A percentile compares a stretch with the other conserved stretches of the same genome.
Evolutionary conservation across 345 rosid genomes (phyloP).

Genomic region (Passiflora organensis): DNA sequence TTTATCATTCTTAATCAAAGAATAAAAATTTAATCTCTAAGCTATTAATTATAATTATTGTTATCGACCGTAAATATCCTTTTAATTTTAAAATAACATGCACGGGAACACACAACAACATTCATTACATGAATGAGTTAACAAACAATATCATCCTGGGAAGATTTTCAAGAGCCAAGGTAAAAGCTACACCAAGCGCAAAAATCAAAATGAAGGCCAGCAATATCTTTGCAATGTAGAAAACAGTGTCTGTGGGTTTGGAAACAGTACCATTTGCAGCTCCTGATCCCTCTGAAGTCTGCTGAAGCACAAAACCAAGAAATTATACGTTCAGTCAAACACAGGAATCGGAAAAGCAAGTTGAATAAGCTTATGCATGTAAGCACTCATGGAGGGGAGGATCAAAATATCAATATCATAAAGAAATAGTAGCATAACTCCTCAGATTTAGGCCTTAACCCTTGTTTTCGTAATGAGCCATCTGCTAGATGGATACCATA

Average conservation of each 20-base stretch:
- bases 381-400: not conserved
- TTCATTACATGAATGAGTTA: conserved; percentile 36
- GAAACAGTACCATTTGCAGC: conserved; percentile 10
- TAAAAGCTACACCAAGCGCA: conserved; percentile 56
- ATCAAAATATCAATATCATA: not conserved
- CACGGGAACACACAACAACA: too few species aligned
- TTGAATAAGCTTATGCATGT: not conserved
- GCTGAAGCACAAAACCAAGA: conserved; percentile 17
- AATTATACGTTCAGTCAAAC: not conserved
- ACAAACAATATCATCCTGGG: conserved; percentile 46
- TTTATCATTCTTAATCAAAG: too few species aligned
- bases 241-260: conserved; percentile 14
- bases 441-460: not conserved
- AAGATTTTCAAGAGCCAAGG: conserved; percentile 75
- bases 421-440: not conserved
- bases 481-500: too few species aligned
- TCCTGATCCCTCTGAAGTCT: conserved; percentile 26
- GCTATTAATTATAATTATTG: too few species aligned
- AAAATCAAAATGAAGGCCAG: conserved; percentile 62
- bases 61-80: too few species aligned
- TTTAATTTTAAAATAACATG: too few species aligned
- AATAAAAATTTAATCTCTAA: too few species aligned
- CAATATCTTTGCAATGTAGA: conserved; percentile 53
- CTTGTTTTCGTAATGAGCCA: not conserved
- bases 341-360: not conserved